Conservation (phyloP, 441 rosid species). For the Gossypium schwendimanii region DNA sequence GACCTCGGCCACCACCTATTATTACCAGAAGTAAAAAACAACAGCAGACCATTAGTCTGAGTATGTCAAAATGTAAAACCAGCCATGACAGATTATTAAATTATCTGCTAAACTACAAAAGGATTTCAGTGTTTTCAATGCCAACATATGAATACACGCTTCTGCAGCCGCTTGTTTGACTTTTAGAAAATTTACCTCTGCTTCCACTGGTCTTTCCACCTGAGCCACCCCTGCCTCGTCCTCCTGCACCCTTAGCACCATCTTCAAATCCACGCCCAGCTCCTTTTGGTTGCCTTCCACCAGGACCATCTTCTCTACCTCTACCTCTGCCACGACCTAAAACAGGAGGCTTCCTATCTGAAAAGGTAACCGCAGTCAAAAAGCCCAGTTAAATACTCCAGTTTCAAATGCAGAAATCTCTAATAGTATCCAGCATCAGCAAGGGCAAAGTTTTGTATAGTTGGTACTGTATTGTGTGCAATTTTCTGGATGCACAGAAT, state of each 20-base stretch:
- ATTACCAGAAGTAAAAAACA: not conserved
- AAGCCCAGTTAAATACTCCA: not conserved
- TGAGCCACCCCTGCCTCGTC: conserved; percentile 60
- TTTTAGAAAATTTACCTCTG: conserved; percentile 35
- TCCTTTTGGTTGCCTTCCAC: conserved; percentile 55
- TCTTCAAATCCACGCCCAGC: conserved; percentile 71
- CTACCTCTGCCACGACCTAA: conserved; percentile 77
- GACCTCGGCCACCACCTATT: conserved; percentile 53
- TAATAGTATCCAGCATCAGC: not conserved
- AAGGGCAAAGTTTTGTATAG: not conserved
- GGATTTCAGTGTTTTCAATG: no score
- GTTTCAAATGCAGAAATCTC: not conserved
- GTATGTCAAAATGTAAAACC: not conserved
- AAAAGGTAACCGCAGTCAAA: not conserved
- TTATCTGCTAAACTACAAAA: not conserved
- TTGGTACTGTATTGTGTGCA: not conserved
- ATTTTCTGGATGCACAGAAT: not conserved
- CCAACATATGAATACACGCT: no score
- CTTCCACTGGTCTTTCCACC: conserved; percentile 46
- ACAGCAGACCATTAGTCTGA: not conserved
- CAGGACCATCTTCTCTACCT: conserved; percentile 61
- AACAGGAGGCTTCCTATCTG: conserved; percentile 60
- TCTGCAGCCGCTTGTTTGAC: no score
- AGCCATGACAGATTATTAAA: not conserved
- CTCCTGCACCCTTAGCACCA: conserved; percentile 45